These are phyloP conservation scores for Fusarium phyllophilum DNA, from an alignment of 2,329 filamentous ascomycete genomes.

Conservation along the genomic window DNA sequence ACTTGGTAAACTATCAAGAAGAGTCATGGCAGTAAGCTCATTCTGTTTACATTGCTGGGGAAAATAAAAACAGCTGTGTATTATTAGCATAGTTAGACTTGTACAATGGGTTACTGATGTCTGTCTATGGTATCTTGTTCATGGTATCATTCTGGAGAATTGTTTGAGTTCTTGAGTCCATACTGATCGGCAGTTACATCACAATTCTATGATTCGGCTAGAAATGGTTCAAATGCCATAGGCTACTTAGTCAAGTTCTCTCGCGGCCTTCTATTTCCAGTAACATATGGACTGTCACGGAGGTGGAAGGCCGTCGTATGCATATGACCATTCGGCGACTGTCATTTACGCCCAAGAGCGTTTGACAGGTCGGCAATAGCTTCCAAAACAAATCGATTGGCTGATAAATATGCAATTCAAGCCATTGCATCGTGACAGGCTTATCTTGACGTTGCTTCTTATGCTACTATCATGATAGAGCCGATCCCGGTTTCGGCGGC, in stretches of 20 bases:
- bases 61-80: constrained; percentile 8
- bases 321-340: constrained; percentile 10
- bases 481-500: constrained; percentile 18
- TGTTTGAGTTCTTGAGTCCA: background rate
- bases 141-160: background rate
- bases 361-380: background rate
- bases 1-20: too few relatives aligned
- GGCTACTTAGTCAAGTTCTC: constrained; percentile 9
- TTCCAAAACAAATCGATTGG: constrained; percentile 3
- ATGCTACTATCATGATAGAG: background rate
- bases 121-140: background rate
- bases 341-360: constrained; percentile 25
- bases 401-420: background rate
- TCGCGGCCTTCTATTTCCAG: constrained; percentile 25
- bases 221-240: background rate
- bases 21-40: background rate
- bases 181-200: background rate
- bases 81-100: constrained; percentile 14
- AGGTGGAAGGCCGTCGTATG: constrained; percentile 14
- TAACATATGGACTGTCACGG: constrained; percentile 2
- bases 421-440: background rate
- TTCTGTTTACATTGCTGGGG: background rate
- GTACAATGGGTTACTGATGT: background rate
- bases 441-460: constrained; percentile 13
- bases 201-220: background rate